Evolutionary conservation across 805 yeast species (phyloP), one percentile per base, ranked within the genome.

Genomic region (Zygoascus ofunaensis): DNA sequence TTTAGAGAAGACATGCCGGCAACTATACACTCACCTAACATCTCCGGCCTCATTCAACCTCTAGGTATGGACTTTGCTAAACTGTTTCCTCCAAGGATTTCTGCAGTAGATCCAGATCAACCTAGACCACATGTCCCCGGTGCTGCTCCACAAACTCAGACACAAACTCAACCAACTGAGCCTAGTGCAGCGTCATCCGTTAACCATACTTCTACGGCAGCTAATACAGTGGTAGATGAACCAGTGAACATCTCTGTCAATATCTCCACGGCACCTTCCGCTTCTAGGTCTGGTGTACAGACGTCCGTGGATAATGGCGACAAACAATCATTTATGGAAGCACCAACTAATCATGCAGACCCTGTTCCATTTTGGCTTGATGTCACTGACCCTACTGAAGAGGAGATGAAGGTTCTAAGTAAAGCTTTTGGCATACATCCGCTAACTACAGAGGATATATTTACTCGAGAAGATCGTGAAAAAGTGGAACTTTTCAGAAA

Each of bases 371-470:
- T 90, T 70, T 90, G 98, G 98, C 70, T 90, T 8, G 97, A 90
- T 62, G 83, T 90, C 10, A 66, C 85, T 46, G 82, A 86, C 56
- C 98, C 98, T 8, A 84, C 95, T 0, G 97, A 92, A 57, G 97
- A 87, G 53, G 98, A 90, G 62, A 86, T 92, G 94, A 87, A 90
- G 56, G 92, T 82, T 0, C 55, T 90, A 12, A 77, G 94, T 22
- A 87, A 87, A 56, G 79, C 97, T 0, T 90, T 90, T 65, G 95
- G 94, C 1, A 86, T 90, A 45, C 98, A 90, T 63, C 98, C 98
- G 0, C 73, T 90, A 55, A 90, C 98, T 0, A 85, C 97, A 0
- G 98, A 90, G 60, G 98, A 90, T 65, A 89, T 90, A 39, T 82
- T 84, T 48, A 65, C 89, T 24, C 95, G 95, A 1, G 98, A 90